These are phyloP conservation scores for Cercospora nicotianae DNA, from an alignment of 2,329 filamentous ascomycete species.

Conservation along the genomic window DNA sequence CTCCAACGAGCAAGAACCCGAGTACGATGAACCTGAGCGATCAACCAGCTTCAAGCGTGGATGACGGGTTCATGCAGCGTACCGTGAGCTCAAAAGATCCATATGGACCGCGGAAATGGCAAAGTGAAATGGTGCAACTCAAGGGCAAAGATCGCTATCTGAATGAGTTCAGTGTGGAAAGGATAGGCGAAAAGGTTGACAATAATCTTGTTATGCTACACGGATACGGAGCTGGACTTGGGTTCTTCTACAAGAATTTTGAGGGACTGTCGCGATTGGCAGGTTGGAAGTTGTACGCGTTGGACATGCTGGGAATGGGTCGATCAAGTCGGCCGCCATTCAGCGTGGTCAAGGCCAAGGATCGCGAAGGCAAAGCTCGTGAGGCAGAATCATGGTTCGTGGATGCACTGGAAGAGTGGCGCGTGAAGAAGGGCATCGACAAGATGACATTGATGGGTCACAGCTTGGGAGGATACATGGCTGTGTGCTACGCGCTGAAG, in stretches of 20 bases:
- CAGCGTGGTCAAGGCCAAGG: constrained; percentile 73
- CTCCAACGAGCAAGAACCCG: constrained; percentile 47
- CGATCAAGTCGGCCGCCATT: constrained; percentile 82
- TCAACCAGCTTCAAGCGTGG: constrained; percentile 33
- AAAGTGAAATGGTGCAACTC: constrained; percentile 78
- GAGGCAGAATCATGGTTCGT: constrained; percentile 97
- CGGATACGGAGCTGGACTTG: constrained; percentile 91
- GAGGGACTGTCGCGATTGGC: constrained; percentile 75
- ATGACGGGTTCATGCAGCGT: constrained; percentile 44
- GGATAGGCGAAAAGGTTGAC: constrained; percentile 73
- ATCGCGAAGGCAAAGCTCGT: constrained; percentile 72
- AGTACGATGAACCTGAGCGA: constrained; percentile 43
- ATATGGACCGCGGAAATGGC: constrained; percentile 81
- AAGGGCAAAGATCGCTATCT: constrained; percentile 82
- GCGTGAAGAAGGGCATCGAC: constrained; percentile 81
- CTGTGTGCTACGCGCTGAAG: constrained; percentile 91
- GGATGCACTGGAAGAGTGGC: constrained; percentile 95
- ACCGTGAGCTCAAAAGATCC: constrained; percentile 63
- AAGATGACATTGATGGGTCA: constrained; percentile 92
- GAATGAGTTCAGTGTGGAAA: constrained; percentile 90
- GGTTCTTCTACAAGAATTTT: constrained; percentile 98
- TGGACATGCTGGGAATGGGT: constrained; percentile 96
- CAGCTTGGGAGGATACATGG: constrained; percentile 91
- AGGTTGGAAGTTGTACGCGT: constrained; percentile 86
- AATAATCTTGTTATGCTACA: constrained; percentile 94